These are phyloP conservation scores for Aspergillus arachidicola DNA, from an alignment of 2,329 filamentous ascomycete genomes.

Conservation along the genomic window DNA sequence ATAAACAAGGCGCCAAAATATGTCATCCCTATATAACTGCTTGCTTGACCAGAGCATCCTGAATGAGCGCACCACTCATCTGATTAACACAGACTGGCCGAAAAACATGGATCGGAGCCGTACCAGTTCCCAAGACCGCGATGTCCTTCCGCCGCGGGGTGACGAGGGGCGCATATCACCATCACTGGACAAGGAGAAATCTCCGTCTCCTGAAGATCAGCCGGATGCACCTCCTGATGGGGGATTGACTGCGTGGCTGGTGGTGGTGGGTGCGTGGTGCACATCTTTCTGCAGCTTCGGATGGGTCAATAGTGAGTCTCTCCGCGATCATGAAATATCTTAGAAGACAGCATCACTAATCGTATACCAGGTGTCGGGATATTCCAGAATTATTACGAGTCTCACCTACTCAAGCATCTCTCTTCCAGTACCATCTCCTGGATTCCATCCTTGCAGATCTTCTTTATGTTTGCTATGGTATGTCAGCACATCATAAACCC, in stretches of 20 bases:
- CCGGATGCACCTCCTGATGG: constrained; percentile 13
- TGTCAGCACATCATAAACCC: constrained; percentile 20
- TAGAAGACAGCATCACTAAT: neutral
- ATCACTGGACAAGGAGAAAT: neutral
- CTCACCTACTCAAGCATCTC: constrained; percentile 50
- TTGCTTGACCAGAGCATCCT: neutral
- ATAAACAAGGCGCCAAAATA: neutral
- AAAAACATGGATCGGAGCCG: neutral
- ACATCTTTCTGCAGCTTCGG: constrained; percentile 51
- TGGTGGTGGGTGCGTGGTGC: constrained; percentile 51
- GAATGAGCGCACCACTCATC: neutral
- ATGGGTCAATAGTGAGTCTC: constrained; percentile 45
- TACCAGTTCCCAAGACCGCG: neutral
- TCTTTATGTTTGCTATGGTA: constrained; percentile 31
- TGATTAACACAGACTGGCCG: neutral
- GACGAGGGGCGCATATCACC: neutral
- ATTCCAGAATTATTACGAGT: constrained; percentile 63
- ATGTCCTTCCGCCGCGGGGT: neutral
- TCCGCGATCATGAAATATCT: neutral
- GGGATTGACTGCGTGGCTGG: constrained; percentile 54
- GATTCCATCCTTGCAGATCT: constrained; percentile 56
- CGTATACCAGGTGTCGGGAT: constrained; percentile 47
- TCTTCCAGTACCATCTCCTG: constrained; percentile 62
- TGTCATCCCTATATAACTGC: neutral
- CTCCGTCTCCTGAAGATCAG: neutral